phyloP scores from a whole-genome alignment of 1,284 basidiomycete species.

The Naganishia sp. region DNA sequence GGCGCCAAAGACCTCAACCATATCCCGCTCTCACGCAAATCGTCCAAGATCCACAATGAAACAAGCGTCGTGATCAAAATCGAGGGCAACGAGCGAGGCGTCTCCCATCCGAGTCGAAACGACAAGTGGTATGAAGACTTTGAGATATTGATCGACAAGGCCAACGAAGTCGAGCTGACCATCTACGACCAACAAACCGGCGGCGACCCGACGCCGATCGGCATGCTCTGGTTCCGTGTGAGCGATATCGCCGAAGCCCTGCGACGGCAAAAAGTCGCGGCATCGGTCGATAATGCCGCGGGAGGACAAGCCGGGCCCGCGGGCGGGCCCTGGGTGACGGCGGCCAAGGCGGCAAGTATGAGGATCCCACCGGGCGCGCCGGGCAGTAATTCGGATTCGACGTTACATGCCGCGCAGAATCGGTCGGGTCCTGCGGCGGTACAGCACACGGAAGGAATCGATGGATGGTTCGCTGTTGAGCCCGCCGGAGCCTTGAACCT shows the following conservation, averaged over 20 bases:
- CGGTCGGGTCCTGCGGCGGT: conserved; percentile 34
- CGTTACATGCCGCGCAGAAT: conserved; percentile 33
- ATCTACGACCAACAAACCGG: conserved; percentile 86
- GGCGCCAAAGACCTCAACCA: conserved; percentile 94
- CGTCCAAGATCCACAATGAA: conserved; percentile 74
- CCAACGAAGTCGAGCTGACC: conserved; percentile 96
- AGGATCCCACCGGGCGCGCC: conserved; percentile 28
- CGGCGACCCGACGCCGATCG: conserved; percentile 81
- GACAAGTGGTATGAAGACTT: conserved; percentile 99
- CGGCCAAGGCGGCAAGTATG: conserved; percentile 41
- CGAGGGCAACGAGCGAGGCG: conserved; percentile 89
- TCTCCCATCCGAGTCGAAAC: conserved; percentile 87
- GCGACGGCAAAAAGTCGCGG: conserved; percentile 84
- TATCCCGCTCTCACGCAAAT: conserved; percentile 73
- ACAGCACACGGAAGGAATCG: conserved; percentile 70
- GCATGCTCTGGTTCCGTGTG: conserved; percentile 92
- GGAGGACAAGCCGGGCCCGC: conserved; percentile 61
- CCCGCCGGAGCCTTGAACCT: conserved; percentile 91
- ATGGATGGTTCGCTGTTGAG: conserved; percentile 97
- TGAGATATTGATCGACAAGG: conserved; percentile 94
- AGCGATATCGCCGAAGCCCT: conserved; percentile 94
- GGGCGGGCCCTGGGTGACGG: conserved; percentile 78
- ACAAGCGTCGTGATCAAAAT: conserved; percentile 93
- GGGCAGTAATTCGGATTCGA: conserved; percentile 36
- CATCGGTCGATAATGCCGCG: conserved; percentile 56